Evolutionary conservation across 495 filamentous ascomycete species (phyloP).

Genomic region (Penicillium bialowiezense): DNA sequence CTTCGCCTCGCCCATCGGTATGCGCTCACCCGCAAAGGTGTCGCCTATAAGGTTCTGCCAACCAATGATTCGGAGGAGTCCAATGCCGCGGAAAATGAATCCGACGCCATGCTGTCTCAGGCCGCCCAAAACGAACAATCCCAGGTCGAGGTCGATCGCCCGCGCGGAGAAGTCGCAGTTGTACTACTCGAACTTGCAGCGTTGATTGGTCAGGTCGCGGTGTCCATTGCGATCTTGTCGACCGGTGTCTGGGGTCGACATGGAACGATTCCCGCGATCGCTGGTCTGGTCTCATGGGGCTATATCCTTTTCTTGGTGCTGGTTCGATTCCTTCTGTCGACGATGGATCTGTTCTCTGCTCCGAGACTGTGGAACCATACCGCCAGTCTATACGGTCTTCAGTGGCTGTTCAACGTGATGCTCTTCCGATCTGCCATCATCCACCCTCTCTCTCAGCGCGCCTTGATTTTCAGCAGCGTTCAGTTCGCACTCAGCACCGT

Average conservation of each 20-base stretch:
- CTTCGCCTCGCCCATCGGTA: slow-evolving; percentile 52
- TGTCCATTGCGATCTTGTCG: slow-evolving; percentile 61
- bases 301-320: slow-evolving; percentile 77
- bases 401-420: slow-evolving; percentile 74
- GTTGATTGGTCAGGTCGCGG: slow-evolving; percentile 64
- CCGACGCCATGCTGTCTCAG: slow-evolving; percentile 60
- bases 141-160: slow-evolving; percentile 71
- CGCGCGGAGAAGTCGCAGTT: slow-evolving; percentile 65
- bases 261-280: slow-evolving; percentile 59
- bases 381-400: slow-evolving; percentile 74
- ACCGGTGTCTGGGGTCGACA: slow-evolving; percentile 53
- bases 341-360: slow-evolving; percentile 57
- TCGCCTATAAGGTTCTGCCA: slow-evolving; percentile 31
- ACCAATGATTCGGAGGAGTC: slow-evolving; percentile 45
- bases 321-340: slow-evolving; percentile 69
- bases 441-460: slow-evolving; percentile 58
- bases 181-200: slow-evolving; percentile 72
- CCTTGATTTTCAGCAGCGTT: slow-evolving; percentile 58
- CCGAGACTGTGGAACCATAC: slow-evolving; percentile 92
- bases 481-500: slow-evolving; percentile 74
- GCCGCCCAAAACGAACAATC: slow-evolving; percentile 64
- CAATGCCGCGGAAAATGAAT: slow-evolving; percentile 56
- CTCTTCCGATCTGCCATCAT: slow-evolving; percentile 84
- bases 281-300: slow-evolving; percentile 67
- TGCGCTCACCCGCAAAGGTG: slow-evolving; percentile 35